phyloP scores from a whole-genome alignment of 352 stramenopile species.

The Globisporangium camurandrum region DNA sequence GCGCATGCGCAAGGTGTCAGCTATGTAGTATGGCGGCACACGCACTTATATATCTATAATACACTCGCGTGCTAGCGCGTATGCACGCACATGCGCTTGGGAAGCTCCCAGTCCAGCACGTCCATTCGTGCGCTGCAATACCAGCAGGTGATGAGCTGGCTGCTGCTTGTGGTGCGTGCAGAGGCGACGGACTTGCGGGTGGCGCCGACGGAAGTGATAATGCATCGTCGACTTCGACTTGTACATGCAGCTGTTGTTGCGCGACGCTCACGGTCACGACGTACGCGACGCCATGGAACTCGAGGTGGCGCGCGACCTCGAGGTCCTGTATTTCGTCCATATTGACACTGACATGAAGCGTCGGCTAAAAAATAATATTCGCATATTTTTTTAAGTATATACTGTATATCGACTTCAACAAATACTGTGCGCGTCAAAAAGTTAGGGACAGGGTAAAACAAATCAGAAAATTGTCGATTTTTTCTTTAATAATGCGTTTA shows the following conservation, averaged over 20 bases:
- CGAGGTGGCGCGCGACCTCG: constrained; percentile 50
- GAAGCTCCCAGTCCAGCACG: constrained; percentile 62
- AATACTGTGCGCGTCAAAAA: constrained; percentile 1
- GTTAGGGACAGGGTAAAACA: too few relatives aligned
- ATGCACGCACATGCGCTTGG: constrained; percentile 26
- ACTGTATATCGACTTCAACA: too few relatives aligned
- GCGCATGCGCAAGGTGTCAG: not conserved
- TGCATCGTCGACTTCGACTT: constrained; percentile 58
- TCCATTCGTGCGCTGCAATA: constrained; percentile 4
- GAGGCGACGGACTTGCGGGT: not conserved
- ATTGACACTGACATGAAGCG: too few relatives aligned
- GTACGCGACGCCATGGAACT: constrained; percentile 70
- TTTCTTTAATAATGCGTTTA: too few relatives aligned
- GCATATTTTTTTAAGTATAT: too few relatives aligned
- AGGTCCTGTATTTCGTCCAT: too few relatives aligned
- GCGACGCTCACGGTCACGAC: constrained; percentile 59
- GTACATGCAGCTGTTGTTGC: constrained; percentile 51
- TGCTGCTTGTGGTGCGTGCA: not conserved
- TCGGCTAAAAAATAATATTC: too few relatives aligned
- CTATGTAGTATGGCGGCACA: not conserved
- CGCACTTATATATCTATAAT: not conserved
- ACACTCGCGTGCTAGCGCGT: too few relatives aligned
- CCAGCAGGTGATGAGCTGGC: not conserved
- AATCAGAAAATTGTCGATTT: too few relatives aligned
- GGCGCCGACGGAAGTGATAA: not conserved